Evolutionary conservation across 1,284 basidiomycete genomes (phyloP).

Genomic region (Macrocystidia cucumis): DNA sequence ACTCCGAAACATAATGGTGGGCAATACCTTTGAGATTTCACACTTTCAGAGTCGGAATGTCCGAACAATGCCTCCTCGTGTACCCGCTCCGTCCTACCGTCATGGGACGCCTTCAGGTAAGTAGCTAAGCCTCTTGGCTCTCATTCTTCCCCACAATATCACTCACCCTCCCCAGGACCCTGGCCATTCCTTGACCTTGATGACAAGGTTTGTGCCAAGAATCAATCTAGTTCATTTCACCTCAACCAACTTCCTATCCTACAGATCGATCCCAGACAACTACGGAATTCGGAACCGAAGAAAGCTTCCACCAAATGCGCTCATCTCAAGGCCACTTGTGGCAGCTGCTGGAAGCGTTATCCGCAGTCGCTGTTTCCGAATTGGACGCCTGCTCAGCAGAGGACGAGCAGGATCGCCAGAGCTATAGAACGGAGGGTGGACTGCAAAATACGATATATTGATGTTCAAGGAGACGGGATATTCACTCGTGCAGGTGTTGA

Average conservation of each 20-base stretch:
- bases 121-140: too few species aligned
- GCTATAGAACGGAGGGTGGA: conserved; percentile 21
- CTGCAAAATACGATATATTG: conserved; percentile 32
- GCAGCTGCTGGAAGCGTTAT: conserved; percentile 36
- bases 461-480: conserved; percentile 28
- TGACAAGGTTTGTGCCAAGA: conserved; percentile 21
- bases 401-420: conserved; percentile 30
- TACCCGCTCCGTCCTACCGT: conserved; percentile 25
- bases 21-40: too few species aligned
- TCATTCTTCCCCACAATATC: not conserved
- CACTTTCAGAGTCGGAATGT: too few species aligned
- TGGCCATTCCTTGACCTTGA: conserved; percentile 34
- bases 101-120: conserved; percentile 30
- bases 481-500: conserved; percentile 20
- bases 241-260: not conserved
- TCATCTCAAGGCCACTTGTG: conserved; percentile 13
- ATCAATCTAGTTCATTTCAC: conserved; percentile 4
- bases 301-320: conserved; percentile 10
- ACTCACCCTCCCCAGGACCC: conserved; percentile 18
- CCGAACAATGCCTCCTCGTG: conserved; percentile 13
- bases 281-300: conserved; percentile 18
- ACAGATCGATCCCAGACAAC: conserved; percentile 21
- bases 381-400: conserved; percentile 41
- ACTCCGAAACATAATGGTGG: too few species aligned
- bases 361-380: conserved; percentile 44